These are phyloP conservation scores for Plasmopara muralis DNA, from an alignment of 352 stramenopile genomes.

Conservation along the genomic window DNA sequence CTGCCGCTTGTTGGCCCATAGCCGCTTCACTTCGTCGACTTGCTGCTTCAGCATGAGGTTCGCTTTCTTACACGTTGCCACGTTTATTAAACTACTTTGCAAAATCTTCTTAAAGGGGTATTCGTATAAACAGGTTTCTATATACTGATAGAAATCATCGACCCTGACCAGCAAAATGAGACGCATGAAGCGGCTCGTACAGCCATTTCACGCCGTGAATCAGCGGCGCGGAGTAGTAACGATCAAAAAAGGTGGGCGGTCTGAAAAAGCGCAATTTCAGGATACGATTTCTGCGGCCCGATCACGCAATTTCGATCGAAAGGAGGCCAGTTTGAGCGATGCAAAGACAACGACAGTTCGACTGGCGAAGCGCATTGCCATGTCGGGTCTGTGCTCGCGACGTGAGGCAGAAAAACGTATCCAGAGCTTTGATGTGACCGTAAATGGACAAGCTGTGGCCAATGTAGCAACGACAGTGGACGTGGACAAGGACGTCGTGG, in stretches of 20 bases:
- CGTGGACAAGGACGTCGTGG: constrained; percentile 39
- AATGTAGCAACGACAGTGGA: constrained; percentile 60
- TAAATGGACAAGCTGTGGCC: constrained; percentile 63
- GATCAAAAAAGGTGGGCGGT: constrained; percentile 41
- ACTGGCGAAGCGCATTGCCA: constrained; percentile 79
- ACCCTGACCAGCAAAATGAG: constrained; percentile 4
- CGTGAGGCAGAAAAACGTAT: constrained; percentile 83
- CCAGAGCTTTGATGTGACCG: constrained; percentile 51
- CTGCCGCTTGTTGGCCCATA: constrained; percentile 98
- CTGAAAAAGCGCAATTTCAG: background rate
- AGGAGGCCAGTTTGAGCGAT: background rate
- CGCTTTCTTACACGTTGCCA: constrained; percentile 4
- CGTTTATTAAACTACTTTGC: constrained; percentile 3
- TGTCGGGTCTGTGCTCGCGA: constrained; percentile 73
- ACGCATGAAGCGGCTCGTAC: constrained; percentile 17
- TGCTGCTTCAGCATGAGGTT: constrained; percentile 72
- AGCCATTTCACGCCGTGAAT: background rate
- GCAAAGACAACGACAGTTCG: constrained; percentile 25
- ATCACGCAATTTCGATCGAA: background rate
- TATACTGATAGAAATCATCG: background rate
- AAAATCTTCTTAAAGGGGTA: background rate
- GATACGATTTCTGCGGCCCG: background rate
- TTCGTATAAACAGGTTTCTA: too few species aligned
- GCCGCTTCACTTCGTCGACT: constrained; percentile 94
- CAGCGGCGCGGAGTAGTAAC: constrained; percentile 29